Evolutionary conservation across 2,329 filamentous ascomycete genomes (phyloP).

Genomic region (Teratosphaeria zuluensis): DNA sequence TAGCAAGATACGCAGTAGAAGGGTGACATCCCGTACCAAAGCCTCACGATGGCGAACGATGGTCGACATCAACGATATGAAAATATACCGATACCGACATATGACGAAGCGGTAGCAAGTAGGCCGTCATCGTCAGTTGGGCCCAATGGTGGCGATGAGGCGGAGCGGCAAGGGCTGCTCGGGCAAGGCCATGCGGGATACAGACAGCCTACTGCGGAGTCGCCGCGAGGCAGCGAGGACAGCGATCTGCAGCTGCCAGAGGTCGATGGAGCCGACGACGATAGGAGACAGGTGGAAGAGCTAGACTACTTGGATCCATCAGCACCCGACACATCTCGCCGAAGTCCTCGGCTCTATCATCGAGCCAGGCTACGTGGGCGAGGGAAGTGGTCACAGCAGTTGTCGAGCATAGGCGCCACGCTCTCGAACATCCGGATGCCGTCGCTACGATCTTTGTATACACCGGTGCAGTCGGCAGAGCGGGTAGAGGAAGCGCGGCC

Average conservation of each 20-base stretch:
- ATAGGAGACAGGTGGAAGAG: conserved; percentile 74
- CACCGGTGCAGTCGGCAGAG: conserved; percentile 8
- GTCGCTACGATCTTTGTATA: conserved; percentile 37
- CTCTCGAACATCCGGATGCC: conserved; percentile 48
- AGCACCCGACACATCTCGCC: conserved; percentile 11
- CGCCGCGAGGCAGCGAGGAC: conserved; percentile 56
- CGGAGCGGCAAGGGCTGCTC: conserved; percentile 70
- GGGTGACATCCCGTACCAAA: not conserved
- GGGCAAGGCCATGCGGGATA: conserved; percentile 48
- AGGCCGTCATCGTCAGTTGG: conserved; percentile 40
- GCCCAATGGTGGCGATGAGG: conserved; percentile 52
- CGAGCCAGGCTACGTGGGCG: conserved; percentile 33
- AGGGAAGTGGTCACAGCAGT: conserved; percentile 45
- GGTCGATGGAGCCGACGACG: conserved; percentile 41
- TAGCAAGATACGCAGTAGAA: not conserved
- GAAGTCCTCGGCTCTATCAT: conserved; percentile 23
- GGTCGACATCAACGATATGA: conserved; percentile 7
- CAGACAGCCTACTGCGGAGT: conserved; percentile 72
- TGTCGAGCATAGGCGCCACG: conserved; percentile 46
- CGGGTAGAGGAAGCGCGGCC: conserved; percentile 2
- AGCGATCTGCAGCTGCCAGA: conserved; percentile 43
- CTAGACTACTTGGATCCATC: conserved; percentile 66
- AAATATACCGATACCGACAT: conserved; percentile 62
- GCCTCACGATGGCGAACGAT: not conserved
- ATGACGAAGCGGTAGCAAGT: conserved; percentile 67